Evolutionary conservation across 805 yeast genomes (phyloP).

Genomic region (Lipomyces anomalus): DNA sequence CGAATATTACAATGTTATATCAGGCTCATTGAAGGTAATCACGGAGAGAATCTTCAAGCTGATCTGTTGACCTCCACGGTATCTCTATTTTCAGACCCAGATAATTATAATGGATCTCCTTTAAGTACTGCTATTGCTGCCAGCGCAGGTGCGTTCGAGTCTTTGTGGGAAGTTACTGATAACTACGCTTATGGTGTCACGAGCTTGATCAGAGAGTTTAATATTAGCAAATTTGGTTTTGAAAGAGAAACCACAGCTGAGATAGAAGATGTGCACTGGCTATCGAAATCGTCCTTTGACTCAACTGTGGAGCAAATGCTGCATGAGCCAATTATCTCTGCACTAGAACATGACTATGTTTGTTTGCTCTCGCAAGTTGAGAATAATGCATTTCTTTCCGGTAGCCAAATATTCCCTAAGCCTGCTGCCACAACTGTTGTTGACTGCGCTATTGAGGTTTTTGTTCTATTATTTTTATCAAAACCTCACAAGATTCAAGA

Average conservation of each 20-base stretch:
- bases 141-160: slow-evolving; percentile 27
- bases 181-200: slow-evolving; percentile 42
- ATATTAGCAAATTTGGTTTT: slow-evolving; percentile 32
- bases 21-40: slow-evolving; percentile 29
- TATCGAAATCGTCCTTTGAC: slow-evolving; percentile 20
- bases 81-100: slow-evolving; percentile 32
- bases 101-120: slow-evolving; percentile 24
- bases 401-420: slow-evolving; percentile 19
- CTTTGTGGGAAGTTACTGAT: slow-evolving; percentile 37
- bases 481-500: slow-evolving; percentile 76
- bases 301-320: slow-evolving; percentile 24
- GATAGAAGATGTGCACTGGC: slow-evolving; percentile 25
- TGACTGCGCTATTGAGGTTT: slow-evolving; percentile 75
- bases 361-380: slow-evolving; percentile 14
- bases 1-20: slow-evolving; percentile 45
- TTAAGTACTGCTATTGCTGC: slow-evolving; percentile 31
- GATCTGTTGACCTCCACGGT: slow-evolving; percentile 34
- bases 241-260: slow-evolving; percentile 18
- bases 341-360: slow-evolving; percentile 28
- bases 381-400: slow-evolving; percentile 7
- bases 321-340: slow-evolving; percentile 25
- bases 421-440: slow-evolving; percentile 47
- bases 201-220: slow-evolving; percentile 34
- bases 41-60: slow-evolving; percentile 36
- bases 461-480: slow-evolving; percentile 62